A percentile compares a stretch with the other conserved stretches of the same genome.
These are phyloP conservation scores for Aspergillus hiratsukae DNA, from an alignment of 2,329 filamentous ascomycete species.

Conservation along the genomic window DNA sequence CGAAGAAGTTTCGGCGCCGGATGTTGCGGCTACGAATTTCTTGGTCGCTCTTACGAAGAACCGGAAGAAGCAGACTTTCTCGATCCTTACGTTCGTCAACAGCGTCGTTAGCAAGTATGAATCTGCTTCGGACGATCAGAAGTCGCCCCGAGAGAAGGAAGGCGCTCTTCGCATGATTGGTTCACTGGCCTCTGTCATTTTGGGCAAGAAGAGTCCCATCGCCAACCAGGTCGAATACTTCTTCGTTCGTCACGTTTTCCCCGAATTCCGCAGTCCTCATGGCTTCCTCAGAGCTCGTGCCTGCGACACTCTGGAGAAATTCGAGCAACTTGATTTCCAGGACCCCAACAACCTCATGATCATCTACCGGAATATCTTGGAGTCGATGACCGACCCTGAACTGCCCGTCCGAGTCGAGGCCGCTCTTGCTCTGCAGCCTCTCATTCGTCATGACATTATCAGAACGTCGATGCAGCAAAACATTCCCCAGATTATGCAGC, in stretches of 20 bases:
- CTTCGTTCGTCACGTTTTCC: conserved; percentile 96
- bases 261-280: conserved; percentile 88
- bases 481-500: conserved; percentile 99
- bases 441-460: conserved; percentile 93
- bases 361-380: conserved; percentile 94
- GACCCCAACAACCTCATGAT: conserved; percentile 91
- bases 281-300: conserved; percentile 91
- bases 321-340: conserved; percentile 95
- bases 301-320: conserved; percentile 97
- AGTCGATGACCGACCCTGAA: conserved; percentile 92
- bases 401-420: conserved; percentile 92
- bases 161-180: conserved; percentile 96
- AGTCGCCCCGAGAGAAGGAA: conserved; percentile 93
- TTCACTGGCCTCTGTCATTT: conserved; percentile 84
- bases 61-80: conserved; percentile 91
- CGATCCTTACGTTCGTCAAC: conserved; percentile 92
- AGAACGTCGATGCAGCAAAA: conserved; percentile 94
- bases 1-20: conserved; percentile 91
- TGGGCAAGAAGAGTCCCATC: conserved; percentile 97
- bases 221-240: conserved; percentile 98
- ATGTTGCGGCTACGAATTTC: conserved; percentile 95
- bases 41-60: conserved; percentile 90
- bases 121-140: conserved; percentile 74
- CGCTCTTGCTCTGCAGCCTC: conserved; percentile 85
- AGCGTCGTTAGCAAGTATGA: conserved; percentile 92